These are phyloP conservation scores for Voacanga thouarsii DNA, from an alignment of 257 asterid genomes.

Conservation along the genomic window DNA sequence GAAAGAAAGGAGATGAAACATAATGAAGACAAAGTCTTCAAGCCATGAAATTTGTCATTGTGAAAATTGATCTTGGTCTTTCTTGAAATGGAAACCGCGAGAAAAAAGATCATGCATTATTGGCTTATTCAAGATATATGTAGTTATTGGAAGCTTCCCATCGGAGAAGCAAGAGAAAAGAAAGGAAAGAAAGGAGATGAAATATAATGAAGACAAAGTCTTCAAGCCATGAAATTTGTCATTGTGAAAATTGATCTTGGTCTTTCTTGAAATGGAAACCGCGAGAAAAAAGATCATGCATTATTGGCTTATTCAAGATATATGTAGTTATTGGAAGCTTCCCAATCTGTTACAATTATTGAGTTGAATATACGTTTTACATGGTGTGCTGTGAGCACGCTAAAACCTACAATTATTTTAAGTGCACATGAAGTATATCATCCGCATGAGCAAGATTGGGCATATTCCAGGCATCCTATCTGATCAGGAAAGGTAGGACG, in stretches of 20 bases:
- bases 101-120: conserved; percentile 20
- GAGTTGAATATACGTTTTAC: conserved; percentile 10
- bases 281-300: conserved; percentile 19
- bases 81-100: not conserved
- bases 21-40: conserved; percentile 15
- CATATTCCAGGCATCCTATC: conserved; percentile 16
- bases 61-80: not conserved
- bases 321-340: not conserved
- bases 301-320: conserved; percentile 21
- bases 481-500: not conserved
- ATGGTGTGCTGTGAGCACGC: conserved; percentile 73
- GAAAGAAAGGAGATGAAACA: conserved; percentile 29
- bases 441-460: conserved; percentile 33
- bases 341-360: not conserved
- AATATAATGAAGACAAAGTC: conserved; percentile 18
- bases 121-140: conserved; percentile 25
- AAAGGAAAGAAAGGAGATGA: conserved; percentile 25
- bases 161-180: too few relatives aligned
- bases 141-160: not conserved
- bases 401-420: conserved; percentile 24
- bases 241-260: conserved; percentile 9
- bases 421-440: conserved; percentile 26
- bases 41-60: conserved; percentile 23
- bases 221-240: conserved; percentile 19
- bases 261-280: not conserved